Evolutionary conservation across 129 eudicot genomes (phyloP).

Genomic region (Pulicaria dysenterica): DNA sequence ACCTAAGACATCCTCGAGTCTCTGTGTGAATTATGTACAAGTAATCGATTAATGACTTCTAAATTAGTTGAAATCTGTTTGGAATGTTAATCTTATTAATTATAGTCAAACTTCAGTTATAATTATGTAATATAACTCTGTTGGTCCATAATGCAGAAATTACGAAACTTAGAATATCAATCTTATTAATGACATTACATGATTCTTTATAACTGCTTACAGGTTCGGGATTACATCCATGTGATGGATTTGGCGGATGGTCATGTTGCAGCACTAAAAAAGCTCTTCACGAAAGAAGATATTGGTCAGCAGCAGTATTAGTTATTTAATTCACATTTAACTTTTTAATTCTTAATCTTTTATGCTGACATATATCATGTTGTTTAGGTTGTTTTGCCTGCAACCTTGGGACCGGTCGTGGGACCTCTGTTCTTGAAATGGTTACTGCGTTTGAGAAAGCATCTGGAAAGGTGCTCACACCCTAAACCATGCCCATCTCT

Average conservation of each 20-base stretch:
- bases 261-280: constrained; percentile 84
- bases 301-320: constrained; percentile 54
- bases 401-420: constrained; percentile 89
- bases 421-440: constrained; percentile 97
- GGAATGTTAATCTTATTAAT: too few relatives aligned
- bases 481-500: constrained; percentile 2
- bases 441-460: constrained; percentile 92
- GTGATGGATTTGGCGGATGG: constrained; percentile 99
- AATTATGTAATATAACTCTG: neutral
- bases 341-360: neutral
- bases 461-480: constrained; percentile 65
- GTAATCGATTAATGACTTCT: too few relatives aligned
- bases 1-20: too few relatives aligned
- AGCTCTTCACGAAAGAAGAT: constrained; percentile 60
- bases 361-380: constrained; percentile 23
- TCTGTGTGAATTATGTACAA: too few relatives aligned
- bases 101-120: neutral
- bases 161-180: neutral
- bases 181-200: neutral
- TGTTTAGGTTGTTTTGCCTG: constrained; percentile 78
- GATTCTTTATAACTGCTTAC: neutral
- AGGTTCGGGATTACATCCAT: constrained; percentile 96
- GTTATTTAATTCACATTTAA: neutral
- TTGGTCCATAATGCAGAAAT: neutral
- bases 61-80: neutral